phyloP scores from a whole-genome alignment of 345 rosid species.

The Fremontodendron californicum region DNA sequence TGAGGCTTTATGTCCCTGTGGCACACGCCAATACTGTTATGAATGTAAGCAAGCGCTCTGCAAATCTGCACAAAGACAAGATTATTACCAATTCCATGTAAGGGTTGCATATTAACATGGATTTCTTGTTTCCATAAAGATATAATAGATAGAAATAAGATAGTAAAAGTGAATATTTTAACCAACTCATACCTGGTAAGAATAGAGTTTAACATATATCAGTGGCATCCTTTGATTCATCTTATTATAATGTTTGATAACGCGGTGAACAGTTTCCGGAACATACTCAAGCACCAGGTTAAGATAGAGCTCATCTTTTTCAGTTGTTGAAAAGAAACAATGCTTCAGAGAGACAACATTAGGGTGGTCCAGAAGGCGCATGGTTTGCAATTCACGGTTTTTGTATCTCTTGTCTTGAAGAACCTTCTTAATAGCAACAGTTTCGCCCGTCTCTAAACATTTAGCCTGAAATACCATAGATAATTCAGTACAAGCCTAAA shows the following conservation, averaged over 20 bases:
- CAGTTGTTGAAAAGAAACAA: conserved; percentile 94
- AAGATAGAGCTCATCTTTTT: conserved; percentile 84
- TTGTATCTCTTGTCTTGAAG: conserved; percentile 96
- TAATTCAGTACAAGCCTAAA: not conserved
- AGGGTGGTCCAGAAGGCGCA: conserved; percentile 96
- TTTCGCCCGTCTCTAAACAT: conserved; percentile 94
- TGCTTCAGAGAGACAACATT: conserved; percentile 85
- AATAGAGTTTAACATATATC: conserved; percentile 85
- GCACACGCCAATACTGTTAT: conserved; percentile 79
- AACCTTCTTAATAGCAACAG: conserved; percentile 86
- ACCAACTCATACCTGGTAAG: conserved; percentile 58
- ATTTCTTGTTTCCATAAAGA: not conserved
- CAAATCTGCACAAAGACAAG: conserved; percentile 53
- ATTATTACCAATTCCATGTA: conserved; percentile 1
- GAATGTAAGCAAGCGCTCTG: conserved; percentile 86
- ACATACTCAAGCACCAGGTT: conserved; percentile 92
- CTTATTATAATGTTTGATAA: conserved; percentile 79
- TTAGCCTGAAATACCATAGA: conserved; percentile 55
- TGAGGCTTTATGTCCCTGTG: conserved; percentile 99
- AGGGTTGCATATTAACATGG: not conserved
- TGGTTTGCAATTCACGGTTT: conserved; percentile 93
- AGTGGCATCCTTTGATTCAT: conserved; percentile 84
- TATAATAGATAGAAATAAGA: too few species aligned
- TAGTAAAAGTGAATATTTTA: not conserved
- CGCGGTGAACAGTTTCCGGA: conserved; percentile 90